Evolutionary conservation across 208 protist species (phyloP), one percentile per base, ranked within the genome.

Genomic region (Leishmania guyanensis): DNA sequence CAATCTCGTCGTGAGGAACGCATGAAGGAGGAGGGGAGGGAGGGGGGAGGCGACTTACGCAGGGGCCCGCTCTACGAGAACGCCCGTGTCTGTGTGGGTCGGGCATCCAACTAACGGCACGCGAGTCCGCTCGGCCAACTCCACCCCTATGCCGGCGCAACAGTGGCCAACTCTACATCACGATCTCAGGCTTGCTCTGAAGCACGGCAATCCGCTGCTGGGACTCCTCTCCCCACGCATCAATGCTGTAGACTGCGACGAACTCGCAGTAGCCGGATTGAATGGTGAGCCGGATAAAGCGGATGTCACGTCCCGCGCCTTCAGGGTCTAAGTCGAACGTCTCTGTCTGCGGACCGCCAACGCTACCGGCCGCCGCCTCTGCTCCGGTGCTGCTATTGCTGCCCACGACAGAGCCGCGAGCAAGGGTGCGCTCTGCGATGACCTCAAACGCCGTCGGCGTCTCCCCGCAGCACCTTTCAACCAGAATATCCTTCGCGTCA

Each of bases 231-330:
- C 94, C 94, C 68, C 88, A 86, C 58, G 80, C 91, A 4, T 92
- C 91, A 3, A 96, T 79, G 58, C 83, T 81, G 82, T 90, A 91
- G 20, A 97, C 82, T 12, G 89, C 94, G 9, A 95, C 94, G 78
- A 97, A 97, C 51, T 97, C 89, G 70, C 79, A 89, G 87, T 95
- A 97, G 14, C 92, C 94, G 29, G 92, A 96, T 4, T 92, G 71
- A 43, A 97, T 89, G 39, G 82, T 84, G 12, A 97, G 82, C 1
- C 87, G 87, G 14, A 97, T 62, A 50, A 86, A 88, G 17, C 84
- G 85, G 43, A 97, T 85, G 60, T 89, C 85, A 54, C 89, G 88
- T 0, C 93, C 93, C 29, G 82, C 87, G 33, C 79, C 85, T 16
- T 87, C 83, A 8, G 87, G 82, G 70, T 97, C 89, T 17, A 97